Conservation (phyloP, 768 basidiomycete genomes). For the Lepiota venenata region DNA sequence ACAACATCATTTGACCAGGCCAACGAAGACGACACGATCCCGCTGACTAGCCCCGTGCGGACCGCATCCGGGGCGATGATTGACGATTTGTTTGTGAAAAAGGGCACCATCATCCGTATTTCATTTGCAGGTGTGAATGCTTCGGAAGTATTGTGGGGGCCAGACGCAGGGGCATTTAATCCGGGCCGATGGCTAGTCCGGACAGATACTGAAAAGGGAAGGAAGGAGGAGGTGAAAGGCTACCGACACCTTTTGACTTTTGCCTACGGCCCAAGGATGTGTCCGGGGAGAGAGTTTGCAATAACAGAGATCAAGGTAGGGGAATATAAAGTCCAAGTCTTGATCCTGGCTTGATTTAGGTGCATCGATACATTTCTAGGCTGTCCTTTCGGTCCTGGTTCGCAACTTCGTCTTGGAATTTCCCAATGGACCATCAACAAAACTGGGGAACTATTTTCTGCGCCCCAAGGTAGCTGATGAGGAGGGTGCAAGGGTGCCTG, state of each 20-base stretch:
- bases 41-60: constrained; percentile 43
- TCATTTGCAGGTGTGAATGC: constrained; percentile 47
- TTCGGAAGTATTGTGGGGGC: constrained; percentile 56
- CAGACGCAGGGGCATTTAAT: constrained; percentile 51
- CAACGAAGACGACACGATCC: constrained; percentile 51
- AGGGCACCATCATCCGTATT: constrained; percentile 40
- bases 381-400: constrained; percentile 34
- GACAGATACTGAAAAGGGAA: constrained; percentile 19
- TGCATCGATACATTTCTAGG: constrained; percentile 20
- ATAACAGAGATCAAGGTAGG: constrained; percentile 39
- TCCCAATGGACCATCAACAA: constrained; percentile 25
- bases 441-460: constrained; percentile 23
- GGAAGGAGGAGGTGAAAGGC: constrained; percentile 40
- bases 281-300: constrained; percentile 46
- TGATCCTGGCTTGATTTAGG: too few relatives aligned
- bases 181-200: constrained; percentile 58
- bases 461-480: constrained; percentile 28
- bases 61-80: constrained; percentile 37
- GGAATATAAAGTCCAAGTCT: too few relatives aligned
- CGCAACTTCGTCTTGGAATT: constrained; percentile 34
- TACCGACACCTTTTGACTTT: constrained; percentile 49
- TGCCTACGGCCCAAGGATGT: constrained; percentile 46
- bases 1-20: constrained; percentile 26
- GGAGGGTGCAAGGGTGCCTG: constrained; percentile 9
- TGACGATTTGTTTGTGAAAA: constrained; percentile 39